Percentiles rank a stretch among this genome's conserved stretches.
These are phyloP conservation scores for Penicillium italicum DNA, from an alignment of 2,329 filamentous ascomycete species.

Conservation along the genomic window DNA sequence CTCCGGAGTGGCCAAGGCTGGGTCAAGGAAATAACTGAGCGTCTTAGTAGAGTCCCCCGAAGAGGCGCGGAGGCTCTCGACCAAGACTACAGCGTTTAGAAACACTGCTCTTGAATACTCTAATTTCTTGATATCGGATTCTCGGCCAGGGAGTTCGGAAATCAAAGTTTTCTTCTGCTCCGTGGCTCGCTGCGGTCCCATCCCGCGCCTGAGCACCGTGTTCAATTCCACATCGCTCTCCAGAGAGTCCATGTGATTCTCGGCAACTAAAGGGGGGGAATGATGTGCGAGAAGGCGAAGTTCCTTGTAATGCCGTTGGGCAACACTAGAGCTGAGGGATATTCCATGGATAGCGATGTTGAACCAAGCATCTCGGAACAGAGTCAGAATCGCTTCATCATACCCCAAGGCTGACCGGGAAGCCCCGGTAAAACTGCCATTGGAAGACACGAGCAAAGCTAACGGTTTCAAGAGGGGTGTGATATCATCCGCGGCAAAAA, in stretches of 20 bases:
- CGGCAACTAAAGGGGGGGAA: slow-evolving; percentile 80
- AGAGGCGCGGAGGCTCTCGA: slow-evolving; percentile 82
- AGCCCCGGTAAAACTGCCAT: slow-evolving; percentile 19
- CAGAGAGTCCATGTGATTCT: slow-evolving; percentile 81
- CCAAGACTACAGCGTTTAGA: slow-evolving; percentile 80
- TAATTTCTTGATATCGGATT: slow-evolving; percentile 73
- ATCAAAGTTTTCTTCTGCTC: slow-evolving; percentile 77
- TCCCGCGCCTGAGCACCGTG: slow-evolving; percentile 81
- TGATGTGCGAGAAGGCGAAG: slow-evolving; percentile 80
- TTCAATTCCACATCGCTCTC: slow-evolving; percentile 98
- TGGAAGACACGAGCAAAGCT: slow-evolving; percentile 70
- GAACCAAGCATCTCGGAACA: slow-evolving; percentile 93
- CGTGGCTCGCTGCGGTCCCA: slow-evolving; percentile 66
- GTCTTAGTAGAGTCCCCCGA: slow-evolving; percentile 87
- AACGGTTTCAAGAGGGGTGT: slow-evolving; percentile 81
- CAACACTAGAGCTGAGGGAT: slow-evolving; percentile 67
- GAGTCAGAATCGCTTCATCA: slow-evolving; percentile 66
- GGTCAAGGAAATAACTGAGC: slow-evolving; percentile 90
- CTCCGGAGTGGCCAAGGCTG: slow-evolving; percentile 64
- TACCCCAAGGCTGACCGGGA: slow-evolving; percentile 35
- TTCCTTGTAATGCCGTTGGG: slow-evolving; percentile 69
- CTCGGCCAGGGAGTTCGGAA: slow-evolving; percentile 69
- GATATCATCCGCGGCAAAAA: slow-evolving; percentile 82
- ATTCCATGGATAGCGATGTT: slow-evolving; percentile 96
- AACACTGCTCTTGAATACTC: slow-evolving; percentile 92